Base-by-base conservation (phyloP, 495 filamentous ascomycete species). In the Penicillium canariense region DNA sequence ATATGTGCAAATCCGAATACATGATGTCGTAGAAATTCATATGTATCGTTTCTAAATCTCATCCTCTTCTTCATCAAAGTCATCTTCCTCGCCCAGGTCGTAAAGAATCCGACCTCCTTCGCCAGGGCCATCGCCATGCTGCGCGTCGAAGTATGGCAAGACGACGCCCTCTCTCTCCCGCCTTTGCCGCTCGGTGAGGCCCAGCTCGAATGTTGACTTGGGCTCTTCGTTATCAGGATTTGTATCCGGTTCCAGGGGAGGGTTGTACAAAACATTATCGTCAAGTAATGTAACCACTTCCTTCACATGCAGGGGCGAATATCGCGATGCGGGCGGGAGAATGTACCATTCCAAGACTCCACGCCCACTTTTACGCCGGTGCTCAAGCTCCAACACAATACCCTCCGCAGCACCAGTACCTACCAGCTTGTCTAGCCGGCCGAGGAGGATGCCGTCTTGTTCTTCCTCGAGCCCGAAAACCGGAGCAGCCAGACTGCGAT, bases 1-100 rank as follows among this genome's bases (percentile, higher is more conserved):
- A 59, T 42, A 31, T 48, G 25, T 47, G 18, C 23, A 53, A 48
- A 46, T 18, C 36, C 36, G 11, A 14, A 8, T 7, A 40, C 12
- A 40, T 40, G 17, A 0, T 12, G 15, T 51, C 12, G 31, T 32
- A 48, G 42, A 7, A 47, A 48, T 12, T 52, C 58, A 31, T 34
- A 17, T 25, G 23, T 34, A 43, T 12, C 17, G 47, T 27, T 23
- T 70, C 71, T 67, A 96, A 48, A 97, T 91, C 71, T 98, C 95
- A 77, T 98, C 94, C 66, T 98, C 95, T 72, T 97, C 95, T 56
- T 97, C 94, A 66, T 98, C 94, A 70, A 96, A 98, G 71, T 98
- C 95, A 75, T 98, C 94, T 75, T 96, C 95, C 48, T 83, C 81
- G 26, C 93, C 94, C 86, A 97, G 94, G 48, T 96, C 92, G 73